Percentiles rank a stretch among this genome's conserved stretches.
Evolutionary conservation across 1,139 yeast genomes (phyloP).

Genomic region (Zhuliangozyma parablackwelliae): DNA sequence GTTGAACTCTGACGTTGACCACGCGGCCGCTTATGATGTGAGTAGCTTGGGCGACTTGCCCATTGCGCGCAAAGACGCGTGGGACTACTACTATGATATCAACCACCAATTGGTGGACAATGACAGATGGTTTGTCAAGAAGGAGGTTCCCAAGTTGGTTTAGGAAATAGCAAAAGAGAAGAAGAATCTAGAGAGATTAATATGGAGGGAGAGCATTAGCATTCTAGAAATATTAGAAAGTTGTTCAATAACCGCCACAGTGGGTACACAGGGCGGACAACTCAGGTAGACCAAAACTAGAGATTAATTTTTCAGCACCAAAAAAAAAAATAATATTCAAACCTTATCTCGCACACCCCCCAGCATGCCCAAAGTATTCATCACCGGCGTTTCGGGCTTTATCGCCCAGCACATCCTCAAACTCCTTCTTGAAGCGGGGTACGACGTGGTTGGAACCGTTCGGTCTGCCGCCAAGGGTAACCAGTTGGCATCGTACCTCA

Average conservation of each 20-base stretch:
- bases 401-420: conserved; percentile 50
- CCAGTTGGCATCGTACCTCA: conserved; percentile 17
- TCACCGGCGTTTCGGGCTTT: conserved; percentile 60
- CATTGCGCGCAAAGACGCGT: conserved; percentile 33
- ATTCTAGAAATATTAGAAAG: too few species aligned
- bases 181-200: too few species aligned
- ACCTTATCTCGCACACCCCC: too few species aligned
- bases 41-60: conserved; percentile 24
- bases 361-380: conserved; percentile 33
- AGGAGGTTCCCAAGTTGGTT: conserved; percentile 6
- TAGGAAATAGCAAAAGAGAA: too few species aligned
- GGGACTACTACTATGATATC: conserved; percentile 37
- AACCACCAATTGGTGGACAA: conserved; percentile 15
- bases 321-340: too few species aligned
- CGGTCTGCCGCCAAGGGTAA: conserved; percentile 54
- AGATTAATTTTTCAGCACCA: too few species aligned
- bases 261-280: too few species aligned
- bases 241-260: too few species aligned
- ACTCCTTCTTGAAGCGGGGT: conserved; percentile 32
- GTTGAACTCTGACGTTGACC: conserved; percentile 24
- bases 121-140: conserved; percentile 24
- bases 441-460: conserved; percentile 59
- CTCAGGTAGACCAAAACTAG: too few species aligned
- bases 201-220: too few species aligned
- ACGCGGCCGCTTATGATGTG: conserved; percentile 16